Evolutionary conservation across 2,329 filamentous ascomycete species (phyloP), one percentile per base, ranked within the genome.

Genomic region (Penicillium sp.): DNA sequence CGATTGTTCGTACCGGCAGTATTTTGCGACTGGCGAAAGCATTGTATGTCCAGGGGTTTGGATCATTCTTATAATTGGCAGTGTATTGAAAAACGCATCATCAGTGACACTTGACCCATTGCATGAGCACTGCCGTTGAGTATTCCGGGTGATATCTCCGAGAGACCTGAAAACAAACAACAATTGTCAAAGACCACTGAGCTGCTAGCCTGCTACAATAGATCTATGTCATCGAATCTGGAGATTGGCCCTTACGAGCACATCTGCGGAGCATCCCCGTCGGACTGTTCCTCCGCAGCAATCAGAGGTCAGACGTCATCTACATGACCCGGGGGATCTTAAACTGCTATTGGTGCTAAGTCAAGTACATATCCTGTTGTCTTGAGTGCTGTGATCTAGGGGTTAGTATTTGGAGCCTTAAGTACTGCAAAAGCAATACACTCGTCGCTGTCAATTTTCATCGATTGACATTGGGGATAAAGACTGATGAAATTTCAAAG

Each of bases 271-370:
- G 50, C 35, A 59, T 61, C 54, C 61, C 65, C 66, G 65, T 54
- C 65, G 63, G 61, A 65, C 40, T 49, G 31, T 27, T 33, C 35
- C 24, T 51, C 49, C 49, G 55, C 44, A 56, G 62, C 58, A 63
- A 56, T 52, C 46, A 24, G 46, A 43, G 55, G 22, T 36, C 50
- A 56, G 37, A 68, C 66, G 66, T 67, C 65, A 68, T 67, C 39
- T 52, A 5, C 1, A 27, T 27, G 24, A 22, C 22, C 22, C 22
- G 22, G 22, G 22, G 6, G 24, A 27, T 6, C 24, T 27, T 27
- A 1, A 27, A 27, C 24, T 27, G 6, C 24, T 27, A 27, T 27
- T 1, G 24, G 6, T 27, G 24, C 24, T 27, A 6, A 6, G 24
- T 27, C 4, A 27, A 27, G 24, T 27, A 27, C 2, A 6, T 27